Conservation (phyloP, 2,329 filamentous ascomycete species). For the Rhexocercosporidium sp. region DNA sequence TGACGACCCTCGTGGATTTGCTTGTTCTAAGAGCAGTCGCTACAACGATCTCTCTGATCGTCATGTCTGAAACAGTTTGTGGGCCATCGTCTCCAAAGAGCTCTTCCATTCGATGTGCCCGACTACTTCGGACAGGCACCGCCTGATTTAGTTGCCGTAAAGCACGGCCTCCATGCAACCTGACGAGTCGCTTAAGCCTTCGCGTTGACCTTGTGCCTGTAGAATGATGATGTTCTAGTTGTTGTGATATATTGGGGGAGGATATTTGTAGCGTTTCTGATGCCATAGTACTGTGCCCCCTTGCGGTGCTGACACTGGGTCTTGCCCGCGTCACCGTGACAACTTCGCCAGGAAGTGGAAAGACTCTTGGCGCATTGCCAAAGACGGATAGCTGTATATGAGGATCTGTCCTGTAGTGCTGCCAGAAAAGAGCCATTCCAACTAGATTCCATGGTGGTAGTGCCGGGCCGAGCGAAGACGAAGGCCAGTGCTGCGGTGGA, state of each 20-base stretch:
- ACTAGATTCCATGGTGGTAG: neutral
- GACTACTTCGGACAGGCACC: neutral
- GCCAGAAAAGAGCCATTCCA: neutral
- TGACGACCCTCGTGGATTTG: too few relatives aligned
- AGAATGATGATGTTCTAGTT: too few relatives aligned
- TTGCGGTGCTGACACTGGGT: neutral
- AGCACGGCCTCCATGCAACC: neutral
- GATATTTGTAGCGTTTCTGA: neutral
- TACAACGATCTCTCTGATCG: neutral
- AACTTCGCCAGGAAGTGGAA: neutral
- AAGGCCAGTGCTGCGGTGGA: neutral
- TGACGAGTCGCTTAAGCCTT: neutral
- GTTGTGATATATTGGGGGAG: neutral
- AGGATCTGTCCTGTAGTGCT: neutral
- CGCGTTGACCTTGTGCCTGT: too few relatives aligned
- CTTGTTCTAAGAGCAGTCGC: neutral
- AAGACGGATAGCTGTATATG: neutral
- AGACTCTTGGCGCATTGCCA: neutral
- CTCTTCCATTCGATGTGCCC: neutral
- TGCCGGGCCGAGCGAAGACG: neutral
- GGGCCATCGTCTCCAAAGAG: neutral
- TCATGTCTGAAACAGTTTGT: neutral
- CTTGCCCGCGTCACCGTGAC: neutral
- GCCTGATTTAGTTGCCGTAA: neutral
- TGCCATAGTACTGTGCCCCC: too few relatives aligned